These are phyloP conservation scores for Gracilaria vermiculophylla DNA, from an alignment of 23 red algal species.

Conservation along the genomic window DNA sequence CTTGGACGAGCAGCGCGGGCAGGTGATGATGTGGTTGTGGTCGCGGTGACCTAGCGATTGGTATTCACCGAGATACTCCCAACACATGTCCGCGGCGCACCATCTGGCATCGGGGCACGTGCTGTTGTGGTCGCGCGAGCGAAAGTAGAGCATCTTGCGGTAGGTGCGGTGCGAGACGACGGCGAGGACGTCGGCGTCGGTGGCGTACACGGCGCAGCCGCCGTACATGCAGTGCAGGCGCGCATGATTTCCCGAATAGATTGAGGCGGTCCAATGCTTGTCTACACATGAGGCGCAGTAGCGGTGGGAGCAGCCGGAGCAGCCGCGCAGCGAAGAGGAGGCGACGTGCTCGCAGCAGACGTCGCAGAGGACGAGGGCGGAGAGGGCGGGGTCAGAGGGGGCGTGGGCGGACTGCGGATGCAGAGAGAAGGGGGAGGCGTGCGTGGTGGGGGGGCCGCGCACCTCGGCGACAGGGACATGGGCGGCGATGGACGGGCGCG, in stretches of 20 bases:
- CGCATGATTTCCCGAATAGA: constrained; percentile 70
- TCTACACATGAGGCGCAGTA: constrained; percentile 54
- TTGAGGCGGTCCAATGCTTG: constrained; percentile 44
- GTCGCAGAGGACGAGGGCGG: constrained; percentile 32
- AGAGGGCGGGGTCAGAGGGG: background rate
- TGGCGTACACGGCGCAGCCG: constrained; percentile 38
- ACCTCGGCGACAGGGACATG: constrained; percentile 38
- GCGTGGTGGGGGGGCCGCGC: constrained; percentile 7
- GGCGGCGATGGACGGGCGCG: background rate
- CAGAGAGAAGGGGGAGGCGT: background rate
- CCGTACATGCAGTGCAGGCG: constrained; percentile 67
- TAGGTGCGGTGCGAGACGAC: constrained; percentile 63
- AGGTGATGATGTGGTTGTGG: background rate
- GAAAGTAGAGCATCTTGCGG: constrained; percentile 71
- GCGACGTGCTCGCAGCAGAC: constrained; percentile 49
- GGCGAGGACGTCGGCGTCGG: constrained; percentile 29
- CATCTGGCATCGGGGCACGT: constrained; percentile 27
- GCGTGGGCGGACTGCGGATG: background rate
- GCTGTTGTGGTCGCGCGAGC: constrained; percentile 36
- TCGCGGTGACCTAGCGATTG: background rate
- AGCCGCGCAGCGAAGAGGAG: constrained; percentile 25
- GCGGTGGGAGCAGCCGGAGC: constrained; percentile 45
- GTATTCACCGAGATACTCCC: constrained; percentile 46
- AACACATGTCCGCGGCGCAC: constrained; percentile 63
- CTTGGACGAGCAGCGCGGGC: constrained; percentile 16